Conservation (phyloP, 2,329 filamentous ascomycete species). For the Alternaria alternata region DNA sequence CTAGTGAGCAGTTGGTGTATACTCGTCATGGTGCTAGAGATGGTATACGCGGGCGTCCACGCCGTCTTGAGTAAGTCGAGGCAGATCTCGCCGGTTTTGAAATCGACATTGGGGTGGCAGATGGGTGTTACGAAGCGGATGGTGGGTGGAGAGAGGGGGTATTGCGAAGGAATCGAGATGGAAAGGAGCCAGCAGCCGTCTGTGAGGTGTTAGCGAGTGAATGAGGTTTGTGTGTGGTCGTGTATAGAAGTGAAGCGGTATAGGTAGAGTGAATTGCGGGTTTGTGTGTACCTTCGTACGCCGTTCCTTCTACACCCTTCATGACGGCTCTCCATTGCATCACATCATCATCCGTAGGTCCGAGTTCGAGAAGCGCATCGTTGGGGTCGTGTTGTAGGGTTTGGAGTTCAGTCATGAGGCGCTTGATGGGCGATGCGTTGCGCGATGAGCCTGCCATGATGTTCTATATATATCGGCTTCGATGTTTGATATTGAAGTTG, state of each 20-base stretch:
- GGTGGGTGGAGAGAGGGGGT: constrained; percentile 79
- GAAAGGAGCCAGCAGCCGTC: constrained; percentile 83
- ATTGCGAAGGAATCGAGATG: constrained; percentile 78
- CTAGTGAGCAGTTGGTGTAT: constrained; percentile 74
- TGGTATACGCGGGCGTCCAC: constrained; percentile 87
- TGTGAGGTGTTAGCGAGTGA: constrained; percentile 26
- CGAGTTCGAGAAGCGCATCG: constrained; percentile 64
- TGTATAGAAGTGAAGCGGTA: background rate
- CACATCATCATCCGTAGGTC: constrained; percentile 65
- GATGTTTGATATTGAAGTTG: background rate
- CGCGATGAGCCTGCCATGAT: constrained; percentile 47
- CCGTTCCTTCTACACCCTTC: constrained; percentile 65
- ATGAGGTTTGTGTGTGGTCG: background rate
- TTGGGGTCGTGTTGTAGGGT: constrained; percentile 65
- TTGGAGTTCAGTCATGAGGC: constrained; percentile 68
- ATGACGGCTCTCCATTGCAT: constrained; percentile 68
- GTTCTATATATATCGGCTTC: background rate
- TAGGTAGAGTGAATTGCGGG: background rate
- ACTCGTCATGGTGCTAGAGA: constrained; percentile 76
- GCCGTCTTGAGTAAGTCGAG: constrained; percentile 79
- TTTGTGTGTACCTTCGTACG: constrained; percentile 64
- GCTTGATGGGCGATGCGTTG: constrained; percentile 59
- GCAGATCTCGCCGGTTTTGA: constrained; percentile 85
- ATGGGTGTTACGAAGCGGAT: constrained; percentile 75
- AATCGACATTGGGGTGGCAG: constrained; percentile 53